Evolutionary conservation across 2,329 filamentous ascomycete genomes (phyloP).

Genomic region (Penicillium sp.): DNA sequence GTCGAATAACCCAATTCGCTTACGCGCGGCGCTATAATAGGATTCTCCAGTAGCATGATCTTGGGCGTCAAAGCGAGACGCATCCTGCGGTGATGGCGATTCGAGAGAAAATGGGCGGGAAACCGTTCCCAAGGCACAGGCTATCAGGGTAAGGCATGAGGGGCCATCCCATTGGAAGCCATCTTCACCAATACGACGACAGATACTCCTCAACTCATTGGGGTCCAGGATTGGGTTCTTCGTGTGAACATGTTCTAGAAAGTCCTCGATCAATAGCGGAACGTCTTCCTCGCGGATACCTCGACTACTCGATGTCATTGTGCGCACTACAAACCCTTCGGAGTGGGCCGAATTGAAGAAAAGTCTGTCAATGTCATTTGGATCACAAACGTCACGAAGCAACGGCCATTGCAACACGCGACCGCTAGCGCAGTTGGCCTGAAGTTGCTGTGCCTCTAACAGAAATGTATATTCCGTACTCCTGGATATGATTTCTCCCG

Average conservation of each 20-base stretch:
- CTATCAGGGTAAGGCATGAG: background rate
- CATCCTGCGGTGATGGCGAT: no score
- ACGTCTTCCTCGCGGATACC: slow-evolving; percentile 5
- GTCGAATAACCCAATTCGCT: background rate
- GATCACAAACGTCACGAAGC: background rate
- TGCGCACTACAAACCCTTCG: background rate
- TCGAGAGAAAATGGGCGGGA: background rate
- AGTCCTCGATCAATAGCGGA: background rate
- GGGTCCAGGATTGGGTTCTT: background rate
- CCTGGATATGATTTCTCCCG: background rate
- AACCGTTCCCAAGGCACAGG: slow-evolving; percentile 4
- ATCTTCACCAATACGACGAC: background rate
- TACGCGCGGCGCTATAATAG: slow-evolving; percentile 3
- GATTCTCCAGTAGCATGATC: background rate
- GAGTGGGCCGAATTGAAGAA: background rate
- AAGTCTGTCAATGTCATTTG: no score
- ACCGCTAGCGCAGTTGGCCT: background rate
- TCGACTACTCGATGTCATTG: background rate
- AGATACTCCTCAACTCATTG: background rate
- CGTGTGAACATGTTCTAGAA: background rate
- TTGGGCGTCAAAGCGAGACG: background rate
- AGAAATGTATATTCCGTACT: background rate
- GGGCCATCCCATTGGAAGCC: slow-evolving; percentile 5
- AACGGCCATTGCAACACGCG: background rate
- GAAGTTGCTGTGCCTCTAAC: background rate